phyloP scores from a whole-genome alignment of 148 eudicot genomes.

The Beta vulgaris region DNA sequence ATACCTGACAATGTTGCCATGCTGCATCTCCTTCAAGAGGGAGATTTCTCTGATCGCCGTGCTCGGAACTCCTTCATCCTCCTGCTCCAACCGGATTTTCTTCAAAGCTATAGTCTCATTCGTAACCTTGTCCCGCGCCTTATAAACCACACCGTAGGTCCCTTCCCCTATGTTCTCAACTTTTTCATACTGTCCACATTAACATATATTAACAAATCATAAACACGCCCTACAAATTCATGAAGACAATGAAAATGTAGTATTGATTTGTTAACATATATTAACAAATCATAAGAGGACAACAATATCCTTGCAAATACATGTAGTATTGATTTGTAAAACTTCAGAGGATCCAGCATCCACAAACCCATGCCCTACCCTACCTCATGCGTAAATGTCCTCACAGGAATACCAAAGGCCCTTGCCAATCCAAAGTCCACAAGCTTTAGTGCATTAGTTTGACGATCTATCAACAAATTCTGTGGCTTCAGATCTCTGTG shows the following conservation, averaged over 20 bases:
- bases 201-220: background rate
- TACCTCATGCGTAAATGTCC: slow-evolving; percentile 89
- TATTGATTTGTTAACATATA: no score
- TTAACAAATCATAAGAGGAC: background rate
- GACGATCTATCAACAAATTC: slow-evolving; percentile 85
- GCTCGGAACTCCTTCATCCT: slow-evolving; percentile 98
- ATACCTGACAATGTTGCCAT: slow-evolving; percentile 87
- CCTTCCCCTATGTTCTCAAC: slow-evolving; percentile 99
- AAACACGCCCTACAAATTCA: background rate
- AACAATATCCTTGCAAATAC: background rate
- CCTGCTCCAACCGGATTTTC: slow-evolving; percentile 93
- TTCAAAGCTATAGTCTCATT: slow-evolving; percentile 93
- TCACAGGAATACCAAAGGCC: slow-evolving; percentile 90
- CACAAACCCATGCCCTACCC: background rate
- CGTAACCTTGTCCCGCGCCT: slow-evolving; percentile 74
- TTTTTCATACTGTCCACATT: slow-evolving; percentile 67
- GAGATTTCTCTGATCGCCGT: slow-evolving; percentile 96
- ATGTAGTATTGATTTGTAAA: background rate
- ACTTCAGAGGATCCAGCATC: background rate
- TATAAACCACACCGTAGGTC: slow-evolving; percentile 92
- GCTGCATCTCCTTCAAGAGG: slow-evolving; percentile 92
- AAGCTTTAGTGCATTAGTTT: slow-evolving; percentile 84
- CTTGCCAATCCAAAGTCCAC: slow-evolving; percentile 98
- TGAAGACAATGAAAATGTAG: background rate
- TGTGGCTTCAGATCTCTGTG: slow-evolving; percentile 97